phyloP scores from a whole-genome alignment of 352 stramenopile genomes.

The Phytophthora fragariae region DNA sequence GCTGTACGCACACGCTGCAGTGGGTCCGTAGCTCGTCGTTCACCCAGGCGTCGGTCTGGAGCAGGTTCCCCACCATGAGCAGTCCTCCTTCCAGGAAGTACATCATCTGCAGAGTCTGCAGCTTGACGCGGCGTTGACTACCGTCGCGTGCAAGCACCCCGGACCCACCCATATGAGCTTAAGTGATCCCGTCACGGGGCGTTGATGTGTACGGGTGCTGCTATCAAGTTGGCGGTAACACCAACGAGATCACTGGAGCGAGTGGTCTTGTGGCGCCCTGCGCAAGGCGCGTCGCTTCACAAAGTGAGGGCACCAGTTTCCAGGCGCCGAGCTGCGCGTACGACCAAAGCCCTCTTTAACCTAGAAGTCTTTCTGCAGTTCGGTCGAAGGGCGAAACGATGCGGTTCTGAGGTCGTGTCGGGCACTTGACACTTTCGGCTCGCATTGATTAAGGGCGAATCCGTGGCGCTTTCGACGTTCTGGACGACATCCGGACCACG shows the following conservation, averaged over 20 bases:
- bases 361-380: background rate
- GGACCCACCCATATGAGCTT: constrained; percentile 16
- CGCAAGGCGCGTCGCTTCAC: constrained; percentile 30
- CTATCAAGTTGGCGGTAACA: constrained; percentile 6
- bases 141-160: constrained; percentile 22
- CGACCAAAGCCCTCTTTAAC: background rate
- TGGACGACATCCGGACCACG: constrained; percentile 27
- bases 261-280: constrained; percentile 17
- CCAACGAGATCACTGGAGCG: constrained; percentile 12
- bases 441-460: background rate
- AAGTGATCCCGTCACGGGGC: background rate
- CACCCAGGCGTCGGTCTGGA: constrained; percentile 75
- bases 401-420: constrained; percentile 18
- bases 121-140: constrained; percentile 27
- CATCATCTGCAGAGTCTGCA: constrained; percentile 60
- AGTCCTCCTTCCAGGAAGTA: constrained; percentile 81
- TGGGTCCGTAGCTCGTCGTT: constrained; percentile 74
- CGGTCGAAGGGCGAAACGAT: constrained; percentile 19
- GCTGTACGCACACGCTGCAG: constrained; percentile 85
- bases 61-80: constrained; percentile 72
- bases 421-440: constrained; percentile 10
- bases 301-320: constrained; percentile 35
- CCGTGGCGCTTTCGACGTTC: constrained; percentile 23
- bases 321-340: background rate
- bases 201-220: constrained; percentile 10